Conservation (phyloP, 2,329 filamentous ascomycete species). For the Amphichorda felina region DNA sequence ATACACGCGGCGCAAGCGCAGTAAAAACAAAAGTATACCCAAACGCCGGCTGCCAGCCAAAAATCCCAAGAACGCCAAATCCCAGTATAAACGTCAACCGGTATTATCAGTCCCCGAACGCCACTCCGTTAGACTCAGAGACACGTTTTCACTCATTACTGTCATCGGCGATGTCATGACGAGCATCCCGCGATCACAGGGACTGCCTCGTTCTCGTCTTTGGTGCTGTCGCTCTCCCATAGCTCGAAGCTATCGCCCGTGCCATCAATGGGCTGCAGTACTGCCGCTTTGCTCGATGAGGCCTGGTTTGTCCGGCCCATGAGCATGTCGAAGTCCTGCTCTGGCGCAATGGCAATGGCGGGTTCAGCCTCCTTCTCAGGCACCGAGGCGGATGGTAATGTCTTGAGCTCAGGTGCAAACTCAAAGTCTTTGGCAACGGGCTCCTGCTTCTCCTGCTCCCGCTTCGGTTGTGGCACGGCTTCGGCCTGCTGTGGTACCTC, state of each 20-base stretch:
- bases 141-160: constrained; percentile 3
- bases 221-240: constrained; percentile 58
- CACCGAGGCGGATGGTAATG: constrained; percentile 7
- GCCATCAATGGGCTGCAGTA: constrained; percentile 44
- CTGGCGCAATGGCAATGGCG: constrained; percentile 8
- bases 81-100: too few species aligned
- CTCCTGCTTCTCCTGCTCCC: constrained; percentile 4
- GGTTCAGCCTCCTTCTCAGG: constrained; percentile 6
- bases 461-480: background rate
- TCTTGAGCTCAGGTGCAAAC: constrained; percentile 8
- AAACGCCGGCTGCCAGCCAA: too few species aligned
- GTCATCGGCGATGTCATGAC: constrained; percentile 1
- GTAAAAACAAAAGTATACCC: too few species aligned
- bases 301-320: constrained; percentile 21
- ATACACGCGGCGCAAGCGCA: too few species aligned
- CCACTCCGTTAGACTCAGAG: too few species aligned
- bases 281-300: constrained; percentile 28
- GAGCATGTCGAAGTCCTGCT: constrained; percentile 20
- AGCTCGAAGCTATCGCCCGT: constrained; percentile 52
- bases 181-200: constrained; percentile 2
- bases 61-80: background rate
- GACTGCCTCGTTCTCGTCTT: constrained; percentile 38
- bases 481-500: constrained; percentile 12
- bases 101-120: too few species aligned
- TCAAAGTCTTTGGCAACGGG: constrained; percentile 7